Conservation (phyloP, 495 filamentous ascomycete species). For the Aspergillus bertholletiae region DNA sequence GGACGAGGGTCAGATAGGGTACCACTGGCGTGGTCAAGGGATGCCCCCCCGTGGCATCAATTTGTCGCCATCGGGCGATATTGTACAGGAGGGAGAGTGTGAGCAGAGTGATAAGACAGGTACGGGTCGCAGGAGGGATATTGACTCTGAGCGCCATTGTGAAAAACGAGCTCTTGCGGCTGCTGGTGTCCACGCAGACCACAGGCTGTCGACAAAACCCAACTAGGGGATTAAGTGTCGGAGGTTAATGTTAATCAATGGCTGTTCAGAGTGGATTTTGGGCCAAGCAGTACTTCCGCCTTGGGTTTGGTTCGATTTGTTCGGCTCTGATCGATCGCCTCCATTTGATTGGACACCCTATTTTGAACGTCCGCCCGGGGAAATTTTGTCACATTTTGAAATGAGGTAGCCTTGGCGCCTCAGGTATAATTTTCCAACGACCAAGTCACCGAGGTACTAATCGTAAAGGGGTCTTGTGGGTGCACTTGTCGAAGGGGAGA, state of each 20-base stretch:
- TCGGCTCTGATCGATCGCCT: conserved; percentile 1
- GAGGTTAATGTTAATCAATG: conserved; percentile 3
- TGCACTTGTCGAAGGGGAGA: too few relatives aligned
- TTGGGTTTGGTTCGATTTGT: conserved; percentile 1
- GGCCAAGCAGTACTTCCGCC: neutral
- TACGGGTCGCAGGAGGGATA: conserved; percentile 84
- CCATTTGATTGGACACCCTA: conserved; percentile 8
- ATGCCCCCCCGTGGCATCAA: conserved; percentile 54
- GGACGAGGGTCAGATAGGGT: conserved; percentile 83
- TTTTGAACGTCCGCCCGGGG: neutral
- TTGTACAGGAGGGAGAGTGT: conserved; percentile 79
- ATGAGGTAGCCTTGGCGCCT: too few relatives aligned
- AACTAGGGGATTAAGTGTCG: conserved; percentile 11
- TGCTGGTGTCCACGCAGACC: conserved; percentile 23
- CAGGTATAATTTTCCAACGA: too few relatives aligned
- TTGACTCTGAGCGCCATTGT: conserved; percentile 83
- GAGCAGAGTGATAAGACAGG: conserved; percentile 69
- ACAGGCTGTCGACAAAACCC: conserved; percentile 21
- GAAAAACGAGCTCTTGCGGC: conserved; percentile 25
- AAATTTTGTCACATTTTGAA: neutral
- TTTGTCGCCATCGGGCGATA: conserved; percentile 55
- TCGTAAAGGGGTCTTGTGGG: too few relatives aligned
- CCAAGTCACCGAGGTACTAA: too few relatives aligned
- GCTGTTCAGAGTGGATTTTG: neutral
- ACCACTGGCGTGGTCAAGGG: conserved; percentile 55